phyloP scores from a whole-genome alignment of 805 yeast genomes.

The Starmerella roubikii region DNA sequence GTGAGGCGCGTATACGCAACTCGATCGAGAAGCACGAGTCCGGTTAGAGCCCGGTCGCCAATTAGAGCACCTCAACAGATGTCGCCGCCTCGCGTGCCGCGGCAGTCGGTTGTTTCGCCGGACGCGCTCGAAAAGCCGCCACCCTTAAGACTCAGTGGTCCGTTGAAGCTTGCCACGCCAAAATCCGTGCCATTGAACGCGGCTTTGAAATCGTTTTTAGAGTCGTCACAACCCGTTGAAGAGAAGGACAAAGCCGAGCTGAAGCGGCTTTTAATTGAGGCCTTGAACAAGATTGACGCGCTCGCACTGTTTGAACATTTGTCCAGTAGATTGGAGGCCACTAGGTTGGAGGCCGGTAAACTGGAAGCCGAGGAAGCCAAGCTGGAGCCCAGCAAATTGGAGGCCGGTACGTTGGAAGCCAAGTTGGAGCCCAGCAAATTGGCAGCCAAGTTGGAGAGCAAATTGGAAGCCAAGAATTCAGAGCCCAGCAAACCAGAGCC shows the following conservation, averaged over 20 bases:
- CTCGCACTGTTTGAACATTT: conserved; percentile 7
- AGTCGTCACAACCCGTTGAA: neutral
- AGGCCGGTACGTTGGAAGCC: neutral
- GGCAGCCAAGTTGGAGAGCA: too few relatives aligned
- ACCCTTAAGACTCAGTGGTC: too few relatives aligned
- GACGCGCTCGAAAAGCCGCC: too few relatives aligned
- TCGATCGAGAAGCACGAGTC: conserved; percentile 11
- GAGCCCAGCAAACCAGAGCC: too few relatives aligned
- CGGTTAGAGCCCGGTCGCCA: neutral
- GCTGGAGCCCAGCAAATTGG: neutral
- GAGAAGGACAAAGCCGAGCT: conserved; percentile 2
- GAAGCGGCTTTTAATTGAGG: conserved; percentile 11
- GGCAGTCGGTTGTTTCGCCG: too few relatives aligned
- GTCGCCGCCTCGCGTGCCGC: too few relatives aligned
- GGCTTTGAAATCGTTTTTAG: neutral
- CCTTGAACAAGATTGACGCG: conserved; percentile 16
- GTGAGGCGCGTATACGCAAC: conserved; percentile 4
- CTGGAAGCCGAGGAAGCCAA: too few relatives aligned
- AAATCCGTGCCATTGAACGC: neutral
- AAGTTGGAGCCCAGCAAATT: neutral
- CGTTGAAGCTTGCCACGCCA: too few relatives aligned
- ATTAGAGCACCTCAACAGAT: too few relatives aligned
- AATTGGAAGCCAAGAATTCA: too few relatives aligned
- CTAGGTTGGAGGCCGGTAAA: too few relatives aligned
- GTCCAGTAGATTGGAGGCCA: conserved; percentile 1